A percentile compares a stretch with the other conserved stretches of the same genome.
phyloP scores from a whole-genome alignment of 176 grass and related monocot genomes.

The Bothriochloa decipiens region DNA sequence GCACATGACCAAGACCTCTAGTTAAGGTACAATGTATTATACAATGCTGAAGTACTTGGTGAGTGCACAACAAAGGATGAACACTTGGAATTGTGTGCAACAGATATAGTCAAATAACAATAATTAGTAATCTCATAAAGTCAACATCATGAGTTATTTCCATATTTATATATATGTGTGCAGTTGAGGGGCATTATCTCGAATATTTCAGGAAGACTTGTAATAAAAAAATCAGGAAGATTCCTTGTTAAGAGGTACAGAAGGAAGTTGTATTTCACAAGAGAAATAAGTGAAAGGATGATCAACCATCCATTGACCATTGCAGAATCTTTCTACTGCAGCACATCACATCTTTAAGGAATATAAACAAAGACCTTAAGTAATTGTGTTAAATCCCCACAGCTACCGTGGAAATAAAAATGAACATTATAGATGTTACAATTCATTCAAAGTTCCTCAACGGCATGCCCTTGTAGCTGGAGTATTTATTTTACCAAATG shows the following conservation, averaged over 20 bases:
- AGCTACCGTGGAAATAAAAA: neutral
- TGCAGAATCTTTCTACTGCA: neutral
- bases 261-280: neutral
- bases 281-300: neutral
- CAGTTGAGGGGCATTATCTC: neutral
- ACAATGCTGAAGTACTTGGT: neutral
- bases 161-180: neutral
- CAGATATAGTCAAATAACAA: slow-evolving; percentile 9
- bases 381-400: neutral
- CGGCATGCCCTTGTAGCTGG: neutral
- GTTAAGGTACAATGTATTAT: neutral
- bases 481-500: neutral
- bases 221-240: neutral
- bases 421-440: neutral
- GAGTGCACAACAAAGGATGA: neutral
- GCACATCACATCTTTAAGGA: neutral
- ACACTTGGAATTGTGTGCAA: neutral
- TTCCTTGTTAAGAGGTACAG: slow-evolving; percentile 18
- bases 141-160: neutral
- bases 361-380: slow-evolving; percentile 2
- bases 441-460: neutral
- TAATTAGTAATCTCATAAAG: neutral
- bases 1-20: neutral
- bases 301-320: neutral
- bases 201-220: neutral